Percentiles rank a stretch among this genome's conserved stretches.
Evolutionary conservation across 345 rosid species (phyloP).

Genomic region (Syzygium aromaticum): DNA sequence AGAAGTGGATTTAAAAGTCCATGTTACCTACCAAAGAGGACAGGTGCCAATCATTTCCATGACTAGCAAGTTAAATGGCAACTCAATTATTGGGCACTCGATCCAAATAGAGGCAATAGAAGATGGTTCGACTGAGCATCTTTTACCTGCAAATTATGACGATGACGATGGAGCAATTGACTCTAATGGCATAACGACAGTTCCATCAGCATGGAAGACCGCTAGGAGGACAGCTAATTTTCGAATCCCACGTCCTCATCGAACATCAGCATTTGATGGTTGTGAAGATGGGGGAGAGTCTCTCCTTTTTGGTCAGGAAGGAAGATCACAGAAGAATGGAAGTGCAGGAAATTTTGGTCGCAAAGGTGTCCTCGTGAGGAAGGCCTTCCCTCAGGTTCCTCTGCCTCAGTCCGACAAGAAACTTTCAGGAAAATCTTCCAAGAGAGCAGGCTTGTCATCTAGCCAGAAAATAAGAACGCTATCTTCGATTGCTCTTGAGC

Average conservation of each 20-base stretch:
- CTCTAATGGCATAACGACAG: constrained; percentile 35
- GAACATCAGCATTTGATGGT: constrained; percentile 31
- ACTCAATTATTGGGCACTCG: constrained; percentile 92
- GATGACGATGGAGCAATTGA: constrained; percentile 35
- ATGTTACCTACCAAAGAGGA: constrained; percentile 65
- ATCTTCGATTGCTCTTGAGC: constrained; percentile 67
- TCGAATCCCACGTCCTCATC: constrained; percentile 65
- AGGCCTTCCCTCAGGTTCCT: constrained; percentile 27
- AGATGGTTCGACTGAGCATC: constrained; percentile 60
- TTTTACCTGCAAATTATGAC: constrained; percentile 29
- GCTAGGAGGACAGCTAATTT: constrained; percentile 74
- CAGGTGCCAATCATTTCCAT: constrained; percentile 79
- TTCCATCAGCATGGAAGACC: constrained; percentile 84
- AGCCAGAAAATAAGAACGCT: constrained; percentile 82
- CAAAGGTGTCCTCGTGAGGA: constrained; percentile 34
- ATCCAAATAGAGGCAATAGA: constrained; percentile 64
- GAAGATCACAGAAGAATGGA: constrained; percentile 28
- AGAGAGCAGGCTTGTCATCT: constrained; percentile 49
- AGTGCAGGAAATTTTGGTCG: constrained; percentile 22
- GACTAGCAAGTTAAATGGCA: constrained; percentile 71
- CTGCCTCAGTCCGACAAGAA: constrained; percentile 38
- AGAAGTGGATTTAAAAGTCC: constrained; percentile 89
- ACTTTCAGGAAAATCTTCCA: constrained; percentile 30
- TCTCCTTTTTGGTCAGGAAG: constrained; percentile 29
- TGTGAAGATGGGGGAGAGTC: constrained; percentile 27